Evolutionary conservation across 768 basidiomycete genomes (phyloP), one percentile per base, ranked within the genome.

Genomic region (Rhodotorula diobovata): DNA sequence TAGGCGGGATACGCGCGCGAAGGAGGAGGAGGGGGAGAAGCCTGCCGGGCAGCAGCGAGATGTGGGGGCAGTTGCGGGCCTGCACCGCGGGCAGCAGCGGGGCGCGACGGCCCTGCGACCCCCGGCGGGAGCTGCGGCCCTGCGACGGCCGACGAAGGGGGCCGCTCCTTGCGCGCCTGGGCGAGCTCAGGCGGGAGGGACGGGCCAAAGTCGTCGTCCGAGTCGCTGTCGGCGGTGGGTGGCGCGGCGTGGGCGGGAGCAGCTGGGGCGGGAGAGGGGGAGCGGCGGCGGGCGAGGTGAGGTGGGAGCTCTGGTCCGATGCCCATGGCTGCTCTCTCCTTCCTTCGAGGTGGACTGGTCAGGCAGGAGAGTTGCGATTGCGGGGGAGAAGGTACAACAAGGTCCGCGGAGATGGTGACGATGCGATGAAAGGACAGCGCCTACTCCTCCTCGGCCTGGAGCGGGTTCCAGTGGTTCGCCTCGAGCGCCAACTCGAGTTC

Each of bases 251-350:
- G 66, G 10, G 32, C 39, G 25, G 39, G 58, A 28, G 28, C 28
- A 28, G 32, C 15, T 16, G 25, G 23, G 35, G 18, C 20, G n/a
- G 53, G 30, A 1, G 15, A 10, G 25, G 56, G n/a, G 20, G 28
- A 28, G 35, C 43, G 45, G 20, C 25, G 15, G 25, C 28, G 28
- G 70, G 39, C 80, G 34, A 86, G 81, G 74, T 85, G 85, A 32
- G 82, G 75, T 25, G 87, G 87, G 46, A 88, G 81, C 55, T 83
- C 81, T 45, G 87, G 87, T 25, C 87, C 87, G 74, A 87, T 85
- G 45, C 81, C 34, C 70, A 71, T 71, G 20, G n/a, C 41, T 43
- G 41, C 48, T 48, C 48, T 50, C 5, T n/a, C n/a, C n/a, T n/a
- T n/a, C n/a, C n/a, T n/a, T n/a, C n/a, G n/a, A 21, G 20, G 8